Evolutionary conservation across 2,329 filamentous ascomycete species (phyloP).

Genomic region (Colletotrichum lupini): DNA sequence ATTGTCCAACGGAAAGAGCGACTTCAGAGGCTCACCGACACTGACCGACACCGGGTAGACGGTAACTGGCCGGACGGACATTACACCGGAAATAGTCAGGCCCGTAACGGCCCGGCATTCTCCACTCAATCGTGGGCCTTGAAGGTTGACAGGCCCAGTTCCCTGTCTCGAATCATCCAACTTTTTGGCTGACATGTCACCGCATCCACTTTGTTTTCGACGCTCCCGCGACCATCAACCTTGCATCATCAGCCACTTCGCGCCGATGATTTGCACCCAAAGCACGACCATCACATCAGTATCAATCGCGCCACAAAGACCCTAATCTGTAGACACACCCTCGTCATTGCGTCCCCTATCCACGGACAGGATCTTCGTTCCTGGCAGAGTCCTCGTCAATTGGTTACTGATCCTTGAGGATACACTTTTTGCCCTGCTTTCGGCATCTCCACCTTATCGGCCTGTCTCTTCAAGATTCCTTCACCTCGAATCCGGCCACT

Average conservation of each 20-base stretch:
- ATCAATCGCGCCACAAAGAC: constrained; percentile 13
- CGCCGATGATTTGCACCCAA: not conserved
- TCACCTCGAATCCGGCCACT: not conserved
- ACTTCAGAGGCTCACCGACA: not conserved
- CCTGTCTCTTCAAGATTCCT: not conserved
- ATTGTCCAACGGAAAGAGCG: not conserved
- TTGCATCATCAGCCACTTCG: not conserved
- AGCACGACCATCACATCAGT: constrained; percentile 6
- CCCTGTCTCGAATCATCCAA: constrained; percentile 22
- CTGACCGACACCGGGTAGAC: not conserved
- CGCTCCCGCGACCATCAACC: constrained; percentile 23
- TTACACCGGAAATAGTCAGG: constrained; percentile 13
- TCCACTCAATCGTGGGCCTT: not conserved
- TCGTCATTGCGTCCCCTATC: not conserved
- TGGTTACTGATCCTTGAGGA: not conserved
- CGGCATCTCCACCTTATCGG: constrained; percentile 29
- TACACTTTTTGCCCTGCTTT: not conserved
- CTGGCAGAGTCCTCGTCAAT: not conserved
- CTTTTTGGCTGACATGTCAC: constrained; percentile 30
- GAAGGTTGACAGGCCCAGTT: not conserved
- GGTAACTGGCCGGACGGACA: not conserved
- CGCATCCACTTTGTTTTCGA: constrained; percentile 14
- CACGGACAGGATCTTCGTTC: not conserved
- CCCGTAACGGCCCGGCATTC: not conserved
- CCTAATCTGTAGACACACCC: constrained; percentile 20